Base-by-base conservation (phyloP, 805 yeast species). In the Tetrapisispora fleetii region DNA sequence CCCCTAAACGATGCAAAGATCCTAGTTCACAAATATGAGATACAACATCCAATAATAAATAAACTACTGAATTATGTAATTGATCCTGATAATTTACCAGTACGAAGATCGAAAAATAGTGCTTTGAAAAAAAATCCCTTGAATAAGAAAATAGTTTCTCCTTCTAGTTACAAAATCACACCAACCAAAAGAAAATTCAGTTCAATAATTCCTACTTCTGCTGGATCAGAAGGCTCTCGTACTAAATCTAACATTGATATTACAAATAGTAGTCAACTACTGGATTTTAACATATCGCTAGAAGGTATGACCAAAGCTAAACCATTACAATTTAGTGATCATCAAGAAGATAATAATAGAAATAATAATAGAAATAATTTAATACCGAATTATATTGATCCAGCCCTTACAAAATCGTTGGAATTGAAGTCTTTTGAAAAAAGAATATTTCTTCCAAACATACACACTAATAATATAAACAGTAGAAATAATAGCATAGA, bases 1-100 rank as follows among this genome's bases (percentile, higher is more conserved):
- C 93, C 93, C 0, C 60, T 85, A 40, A 73, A 73, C 2, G 77
- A 78, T 54, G 93, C 91, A 2, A 72, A 72, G 40, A 72, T 76
- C 43, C 68, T 83, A 56, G 81, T 80, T 3, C 69, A 72, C 40
- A 71, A 70, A 43, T 74, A 78, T 54, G 76, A 74, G 1, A 77
- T 79, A 18, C 67, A 72, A 37, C 78, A 76, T 22, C 70, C 73
- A 9, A 69, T 80, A 47, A 72, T 74, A 22, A 75, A 65, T 4
- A 50, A 74, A 4, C 77, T 84, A 1, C 65, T 84, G 46, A 74
- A 74, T 40, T 83, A 78, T 57, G 74, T 60, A 58, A 75, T 75
- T 54, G 76, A 67, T 57, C 72, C 67, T 48, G 71, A 64, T 60
- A 68, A 71, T 37, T 75, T 76, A 4, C 65, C 77, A 7, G 62